Evolutionary conservation across 805 yeast genomes (phyloP).

Genomic region (Candida palmyrensis): DNA sequence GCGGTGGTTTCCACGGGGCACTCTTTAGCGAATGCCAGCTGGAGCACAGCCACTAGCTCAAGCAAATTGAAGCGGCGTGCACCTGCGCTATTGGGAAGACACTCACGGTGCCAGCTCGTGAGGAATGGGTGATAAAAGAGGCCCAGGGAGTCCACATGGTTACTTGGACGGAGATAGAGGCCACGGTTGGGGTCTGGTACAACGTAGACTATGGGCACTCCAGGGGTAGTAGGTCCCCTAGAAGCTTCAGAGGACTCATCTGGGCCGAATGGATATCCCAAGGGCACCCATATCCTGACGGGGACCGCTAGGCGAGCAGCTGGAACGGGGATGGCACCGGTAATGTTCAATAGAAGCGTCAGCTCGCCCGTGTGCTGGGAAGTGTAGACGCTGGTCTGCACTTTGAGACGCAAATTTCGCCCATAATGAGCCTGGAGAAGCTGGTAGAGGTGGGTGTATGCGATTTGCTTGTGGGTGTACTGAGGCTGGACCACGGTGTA

Average conservation of each 20-base stretch:
- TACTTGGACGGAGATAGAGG: constrained; percentile 50
- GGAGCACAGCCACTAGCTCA: constrained; percentile 25
- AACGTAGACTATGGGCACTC: constrained; percentile 63
- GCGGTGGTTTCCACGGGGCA: constrained; percentile 44
- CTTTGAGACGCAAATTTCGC: constrained; percentile 41
- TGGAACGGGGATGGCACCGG: constrained; percentile 47
- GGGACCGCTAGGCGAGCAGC: constrained; percentile 33
- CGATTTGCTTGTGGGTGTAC: constrained; percentile 51
- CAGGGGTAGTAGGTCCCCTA: constrained; percentile 15
- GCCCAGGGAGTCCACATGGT: constrained; percentile 68
- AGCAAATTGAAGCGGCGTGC: constrained; percentile 20
- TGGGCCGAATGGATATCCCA: constrained; percentile 51
- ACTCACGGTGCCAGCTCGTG: constrained; percentile 46
- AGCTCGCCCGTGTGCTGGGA: constrained; percentile 54
- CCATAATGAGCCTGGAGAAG: constrained; percentile 44
- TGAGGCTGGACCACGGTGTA: constrained; percentile 42
- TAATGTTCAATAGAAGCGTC: constrained; percentile 55
- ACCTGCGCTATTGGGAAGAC: constrained; percentile 6
- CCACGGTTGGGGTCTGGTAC: constrained; percentile 44
- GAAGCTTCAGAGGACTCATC: neutral
- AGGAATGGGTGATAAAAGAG: constrained; percentile 63
- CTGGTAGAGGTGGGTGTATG: constrained; percentile 59
- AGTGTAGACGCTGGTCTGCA: constrained; percentile 57
- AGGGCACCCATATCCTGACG: constrained; percentile 73
- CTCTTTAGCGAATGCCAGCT: constrained; percentile 32